Evolutionary conservation across 208 protist genomes (phyloP).

Genomic region (Vickermania ingenoplastis): DNA sequence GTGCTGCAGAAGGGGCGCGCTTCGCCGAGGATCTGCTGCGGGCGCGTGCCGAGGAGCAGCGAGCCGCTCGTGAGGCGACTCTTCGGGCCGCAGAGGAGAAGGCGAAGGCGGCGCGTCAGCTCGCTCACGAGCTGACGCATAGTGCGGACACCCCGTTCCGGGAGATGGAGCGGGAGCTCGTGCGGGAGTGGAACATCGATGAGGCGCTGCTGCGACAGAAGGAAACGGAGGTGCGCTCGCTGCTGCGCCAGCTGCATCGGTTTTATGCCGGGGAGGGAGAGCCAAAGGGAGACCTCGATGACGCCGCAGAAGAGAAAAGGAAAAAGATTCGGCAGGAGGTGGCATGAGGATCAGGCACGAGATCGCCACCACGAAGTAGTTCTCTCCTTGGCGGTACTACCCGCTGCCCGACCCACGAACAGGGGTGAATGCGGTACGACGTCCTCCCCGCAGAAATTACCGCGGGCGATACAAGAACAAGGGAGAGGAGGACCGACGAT

Average conservation of each 20-base stretch:
- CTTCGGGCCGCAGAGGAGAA: conserved; percentile 21
- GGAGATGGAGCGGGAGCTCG: conserved; percentile 50
- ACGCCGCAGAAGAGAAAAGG: too few relatives aligned
- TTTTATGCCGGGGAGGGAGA: background rate
- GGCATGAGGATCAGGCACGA: background rate
- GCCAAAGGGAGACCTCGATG: too few relatives aligned
- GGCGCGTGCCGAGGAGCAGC: conserved; percentile 29
- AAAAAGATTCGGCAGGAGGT: background rate
- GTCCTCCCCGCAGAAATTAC: too few relatives aligned
- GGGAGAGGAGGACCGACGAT: too few relatives aligned
- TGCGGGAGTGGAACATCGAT: conserved; percentile 71
- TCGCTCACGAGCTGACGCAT: conserved; percentile 52
- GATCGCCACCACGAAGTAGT: background rate
- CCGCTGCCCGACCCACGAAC: too few relatives aligned
- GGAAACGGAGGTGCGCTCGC: conserved; percentile 26
- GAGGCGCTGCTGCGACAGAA: conserved; percentile 61
- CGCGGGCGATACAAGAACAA: too few relatives aligned
- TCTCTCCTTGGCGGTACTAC: too few relatives aligned
- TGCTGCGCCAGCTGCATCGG: conserved; percentile 32
- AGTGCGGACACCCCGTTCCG: conserved; percentile 47
- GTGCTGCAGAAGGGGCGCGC: conserved; percentile 40
- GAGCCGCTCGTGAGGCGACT: conserved; percentile 16
- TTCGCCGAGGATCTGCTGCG: conserved; percentile 38
- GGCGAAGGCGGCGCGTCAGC: conserved; percentile 28
- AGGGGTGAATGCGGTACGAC: too few relatives aligned